Conservation (phyloP, 495 filamentous ascomycete genomes). For the Lasiosphaeria miniovina region DNA sequence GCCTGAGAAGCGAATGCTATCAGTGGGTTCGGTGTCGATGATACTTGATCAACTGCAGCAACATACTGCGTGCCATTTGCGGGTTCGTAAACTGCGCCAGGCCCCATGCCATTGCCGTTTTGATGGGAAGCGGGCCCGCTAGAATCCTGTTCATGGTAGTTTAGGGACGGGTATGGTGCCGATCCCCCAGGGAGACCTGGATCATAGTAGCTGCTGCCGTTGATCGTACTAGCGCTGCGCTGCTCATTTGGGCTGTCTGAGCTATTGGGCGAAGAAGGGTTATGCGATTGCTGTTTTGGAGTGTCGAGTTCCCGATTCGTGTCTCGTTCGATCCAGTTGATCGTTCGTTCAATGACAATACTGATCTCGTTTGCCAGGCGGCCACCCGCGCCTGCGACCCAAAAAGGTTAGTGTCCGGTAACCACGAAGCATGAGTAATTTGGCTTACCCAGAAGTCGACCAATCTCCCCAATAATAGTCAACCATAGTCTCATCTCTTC, state of each 20-base stretch:
- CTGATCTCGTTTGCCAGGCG: conserved; percentile 36
- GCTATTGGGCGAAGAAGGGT: neutral
- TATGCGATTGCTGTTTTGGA: conserved; percentile 19
- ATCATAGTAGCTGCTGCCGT: conserved; percentile 29
- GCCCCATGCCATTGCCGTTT: conserved; percentile 24
- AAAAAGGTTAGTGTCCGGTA: conserved; percentile 3
- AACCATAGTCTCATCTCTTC: conserved; percentile 69
- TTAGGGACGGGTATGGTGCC: conserved; percentile 24
- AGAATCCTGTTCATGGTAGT: conserved; percentile 16
- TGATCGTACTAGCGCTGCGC: conserved; percentile 17
- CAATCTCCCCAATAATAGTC: conserved; percentile 62
- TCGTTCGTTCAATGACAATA: conserved; percentile 41
- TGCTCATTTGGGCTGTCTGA: conserved; percentile 11
- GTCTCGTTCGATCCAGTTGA: conserved; percentile 44
- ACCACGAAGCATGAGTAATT: neutral
- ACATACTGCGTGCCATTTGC: conserved; percentile 19
- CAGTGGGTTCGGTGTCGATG: conserved; percentile 25
- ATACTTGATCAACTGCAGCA: conserved; percentile 16
- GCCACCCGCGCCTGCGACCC: conserved; percentile 31
- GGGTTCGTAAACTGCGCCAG: conserved; percentile 13
- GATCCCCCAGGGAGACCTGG: conserved; percentile 8
- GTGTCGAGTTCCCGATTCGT: conserved; percentile 26
- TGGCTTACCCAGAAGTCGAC: conserved; percentile 57
- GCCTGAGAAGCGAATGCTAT: conserved; percentile 37
- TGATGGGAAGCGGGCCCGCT: conserved; percentile 15